Conservation (phyloP, 352 stramenopile species). For the Phytophthora agathidicida region DNA sequence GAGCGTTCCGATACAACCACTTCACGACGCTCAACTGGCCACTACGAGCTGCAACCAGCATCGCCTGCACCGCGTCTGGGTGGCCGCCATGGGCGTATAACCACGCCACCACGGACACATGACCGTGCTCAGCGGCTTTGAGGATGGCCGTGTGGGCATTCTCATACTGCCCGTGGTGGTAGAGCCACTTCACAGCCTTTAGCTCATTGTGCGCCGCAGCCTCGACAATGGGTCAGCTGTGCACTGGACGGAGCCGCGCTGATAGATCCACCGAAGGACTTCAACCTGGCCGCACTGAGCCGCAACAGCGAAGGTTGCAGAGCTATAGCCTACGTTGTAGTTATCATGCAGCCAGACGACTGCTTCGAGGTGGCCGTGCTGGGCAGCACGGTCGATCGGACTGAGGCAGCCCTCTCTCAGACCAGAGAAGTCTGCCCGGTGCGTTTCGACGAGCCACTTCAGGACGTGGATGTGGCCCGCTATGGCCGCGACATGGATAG, state of each 20-base stretch:
- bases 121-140: slow-evolving; percentile 7
- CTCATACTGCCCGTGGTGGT: background rate
- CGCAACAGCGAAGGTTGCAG: slow-evolving; percentile 2
- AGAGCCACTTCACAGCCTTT: slow-evolving; percentile 5
- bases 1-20: slow-evolving; percentile 10
- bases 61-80: slow-evolving; percentile 8
- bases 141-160: slow-evolving; percentile 7
- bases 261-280: slow-evolving; percentile 16
- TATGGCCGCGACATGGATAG: slow-evolving; percentile 1
- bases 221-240: slow-evolving; percentile 3
- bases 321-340: slow-evolving; percentile 6
- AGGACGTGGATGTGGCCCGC: slow-evolving; percentile 7
- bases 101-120: slow-evolving; percentile 10
- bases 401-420: slow-evolving; percentile 7
- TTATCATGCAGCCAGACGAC: slow-evolving; percentile 10
- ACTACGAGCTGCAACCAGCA: slow-evolving; percentile 10
- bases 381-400: slow-evolving; percentile 10
- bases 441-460: slow-evolving; percentile 4
- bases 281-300: slow-evolving; percentile 13
- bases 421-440: slow-evolving; percentile 1
- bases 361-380: slow-evolving; percentile 12
- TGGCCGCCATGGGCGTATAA: slow-evolving; percentile 4
- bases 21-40: slow-evolving; percentile 11
- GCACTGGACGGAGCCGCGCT: background rate
- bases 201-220: slow-evolving; percentile 15